Conservation (phyloP, 2,329 filamentous ascomycete species). For the Aphanocladium album region DNA sequence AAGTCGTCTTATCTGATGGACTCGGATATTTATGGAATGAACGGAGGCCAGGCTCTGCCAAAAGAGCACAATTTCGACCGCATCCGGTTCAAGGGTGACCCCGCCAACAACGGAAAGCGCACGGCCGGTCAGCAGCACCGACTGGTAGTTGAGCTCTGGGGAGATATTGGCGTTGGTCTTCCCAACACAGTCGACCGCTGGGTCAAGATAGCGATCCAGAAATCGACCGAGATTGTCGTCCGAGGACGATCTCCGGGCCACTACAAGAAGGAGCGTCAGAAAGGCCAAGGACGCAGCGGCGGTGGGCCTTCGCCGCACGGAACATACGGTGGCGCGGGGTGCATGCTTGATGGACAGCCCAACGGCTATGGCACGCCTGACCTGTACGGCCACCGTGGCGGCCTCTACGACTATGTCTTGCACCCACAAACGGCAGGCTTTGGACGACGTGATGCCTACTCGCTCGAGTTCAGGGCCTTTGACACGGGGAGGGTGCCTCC, state of each 20-base stretch:
- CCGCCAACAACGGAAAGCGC: slow-evolving; percentile 88
- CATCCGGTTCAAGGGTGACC: slow-evolving; percentile 92
- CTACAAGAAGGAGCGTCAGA: slow-evolving; percentile 57
- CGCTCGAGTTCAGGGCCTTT: background rate
- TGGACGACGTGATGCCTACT: background rate
- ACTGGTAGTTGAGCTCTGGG: slow-evolving; percentile 79
- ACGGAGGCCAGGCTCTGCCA: slow-evolving; percentile 33
- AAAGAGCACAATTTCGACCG: slow-evolving; percentile 70
- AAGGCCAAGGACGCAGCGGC: background rate
- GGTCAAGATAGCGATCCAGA: slow-evolving; percentile 65
- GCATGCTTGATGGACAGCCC: background rate
- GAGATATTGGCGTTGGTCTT: slow-evolving; percentile 51
- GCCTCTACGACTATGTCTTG: background rate
- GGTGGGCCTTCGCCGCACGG: background rate
- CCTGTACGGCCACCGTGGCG: background rate
- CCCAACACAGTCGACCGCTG: slow-evolving; percentile 43
- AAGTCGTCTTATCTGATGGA: background rate
- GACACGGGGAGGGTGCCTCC: background rate
- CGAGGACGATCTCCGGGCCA: slow-evolving; percentile 77
- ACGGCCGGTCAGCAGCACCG: slow-evolving; percentile 89
- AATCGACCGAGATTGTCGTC: slow-evolving; percentile 82
- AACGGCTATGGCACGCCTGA: background rate
- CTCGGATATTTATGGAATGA: slow-evolving; percentile 9
- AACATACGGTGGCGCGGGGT: background rate
- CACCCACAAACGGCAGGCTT: background rate